These are phyloP conservation scores for Rhodofomes roseus DNA, from an alignment of 1,284 basidiomycete species.

Conservation along the genomic window DNA sequence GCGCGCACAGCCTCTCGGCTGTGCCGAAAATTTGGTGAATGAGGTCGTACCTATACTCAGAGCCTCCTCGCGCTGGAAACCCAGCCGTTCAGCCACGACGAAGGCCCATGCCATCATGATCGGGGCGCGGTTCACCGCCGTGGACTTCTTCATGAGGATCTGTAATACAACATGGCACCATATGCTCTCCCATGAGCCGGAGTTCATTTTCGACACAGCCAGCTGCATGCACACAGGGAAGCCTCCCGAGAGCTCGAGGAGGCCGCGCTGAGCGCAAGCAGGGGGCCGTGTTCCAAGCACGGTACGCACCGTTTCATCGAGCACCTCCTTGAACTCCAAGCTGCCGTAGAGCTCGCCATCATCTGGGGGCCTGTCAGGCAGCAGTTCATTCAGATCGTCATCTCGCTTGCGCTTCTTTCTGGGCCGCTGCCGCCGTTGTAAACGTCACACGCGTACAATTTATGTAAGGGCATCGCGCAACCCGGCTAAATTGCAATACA, in stretches of 20 bases:
- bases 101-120: conserved; percentile 93
- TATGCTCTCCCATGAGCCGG: neutral
- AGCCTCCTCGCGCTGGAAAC: conserved; percentile 85
- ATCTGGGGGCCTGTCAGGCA: conserved; percentile 50
- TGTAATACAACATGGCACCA: conserved; percentile 25
- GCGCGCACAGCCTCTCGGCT: conserved; percentile 9
- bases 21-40: conserved; percentile 7
- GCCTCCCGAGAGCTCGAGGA: neutral
- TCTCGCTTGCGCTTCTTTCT: conserved; percentile 39
- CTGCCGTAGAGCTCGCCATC: conserved; percentile 47
- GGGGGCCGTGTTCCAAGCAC: neutral
- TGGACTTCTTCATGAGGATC: conserved; percentile 56
- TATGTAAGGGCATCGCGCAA: conserved; percentile 8
- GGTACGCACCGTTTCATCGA: conserved; percentile 59
- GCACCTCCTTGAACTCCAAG: conserved; percentile 68
- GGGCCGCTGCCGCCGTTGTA: conserved; percentile 4
- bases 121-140: conserved; percentile 87
- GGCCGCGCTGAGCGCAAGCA: neutral
- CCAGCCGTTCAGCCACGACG: conserved; percentile 79
- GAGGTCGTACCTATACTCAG: conserved; percentile 71
- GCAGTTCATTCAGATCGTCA: conserved; percentile 52
- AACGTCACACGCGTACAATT: conserved; percentile 7
- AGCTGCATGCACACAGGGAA: neutral
- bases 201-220: neutral
- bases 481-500: conserved; percentile 7